Conservation (phyloP, 2,329 filamentous ascomycete genomes). For the Nannizzia gypsea region DNA sequence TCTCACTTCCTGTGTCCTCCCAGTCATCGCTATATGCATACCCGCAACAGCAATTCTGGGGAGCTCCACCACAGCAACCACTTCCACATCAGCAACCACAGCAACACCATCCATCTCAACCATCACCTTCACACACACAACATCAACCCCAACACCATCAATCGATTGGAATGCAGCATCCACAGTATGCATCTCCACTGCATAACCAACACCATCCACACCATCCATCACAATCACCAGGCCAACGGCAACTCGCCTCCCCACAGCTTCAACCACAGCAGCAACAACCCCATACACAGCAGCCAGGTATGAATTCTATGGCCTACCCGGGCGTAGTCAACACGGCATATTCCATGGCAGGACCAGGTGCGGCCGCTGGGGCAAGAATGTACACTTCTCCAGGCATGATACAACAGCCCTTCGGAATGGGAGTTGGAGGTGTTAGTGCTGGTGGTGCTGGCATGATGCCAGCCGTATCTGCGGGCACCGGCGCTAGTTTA, state of each 20-base stretch:
- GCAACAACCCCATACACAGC: constrained; percentile 26
- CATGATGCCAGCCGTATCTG: neutral
- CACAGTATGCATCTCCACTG: constrained; percentile 30
- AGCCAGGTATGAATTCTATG: constrained; percentile 26
- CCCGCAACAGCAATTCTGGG: constrained; percentile 50
- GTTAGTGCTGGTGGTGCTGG: neutral
- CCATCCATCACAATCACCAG: constrained; percentile 34
- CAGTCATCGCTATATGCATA: constrained; percentile 40
- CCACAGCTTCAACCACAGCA: constrained; percentile 25
- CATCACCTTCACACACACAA: constrained; percentile 42
- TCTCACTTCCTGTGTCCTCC: constrained; percentile 21
- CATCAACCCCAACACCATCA: constrained; percentile 23
- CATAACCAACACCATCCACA: constrained; percentile 24
- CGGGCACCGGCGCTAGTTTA: neutral
- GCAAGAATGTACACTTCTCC: neutral
- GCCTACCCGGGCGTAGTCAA: constrained; percentile 25
- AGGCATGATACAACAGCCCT: neutral
- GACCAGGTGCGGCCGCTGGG: neutral
- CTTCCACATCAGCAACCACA: constrained; percentile 22
- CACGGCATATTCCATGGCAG: constrained; percentile 22
- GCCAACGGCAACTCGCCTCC: constrained; percentile 25
- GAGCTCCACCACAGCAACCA: constrained; percentile 9
- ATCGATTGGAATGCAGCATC: constrained; percentile 28
- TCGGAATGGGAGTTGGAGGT: neutral
- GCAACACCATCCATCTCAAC: constrained; percentile 43